Percentiles rank a stretch among this genome's conserved stretches.
phyloP scores from a whole-genome alignment of 2,329 filamentous ascomycete species.

The Fusarium guadeloupense region DNA sequence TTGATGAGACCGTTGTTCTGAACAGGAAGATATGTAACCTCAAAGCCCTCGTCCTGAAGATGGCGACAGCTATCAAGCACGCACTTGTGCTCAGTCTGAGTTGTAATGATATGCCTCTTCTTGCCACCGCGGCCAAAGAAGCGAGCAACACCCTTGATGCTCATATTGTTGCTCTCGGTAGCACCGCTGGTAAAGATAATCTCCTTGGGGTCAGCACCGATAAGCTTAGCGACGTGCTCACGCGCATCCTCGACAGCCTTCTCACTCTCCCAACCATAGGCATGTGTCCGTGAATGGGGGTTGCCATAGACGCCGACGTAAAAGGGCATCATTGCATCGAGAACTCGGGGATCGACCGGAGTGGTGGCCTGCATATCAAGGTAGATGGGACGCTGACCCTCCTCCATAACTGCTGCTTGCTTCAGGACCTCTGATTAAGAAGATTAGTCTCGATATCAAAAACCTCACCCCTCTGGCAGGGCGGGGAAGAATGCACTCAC shows the following conservation, averaged over 20 bases:
- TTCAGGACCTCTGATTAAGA: slow-evolving; percentile 75
- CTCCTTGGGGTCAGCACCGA: slow-evolving; percentile 95
- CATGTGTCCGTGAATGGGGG: slow-evolving; percentile 95
- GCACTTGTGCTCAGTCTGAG: slow-evolving; percentile 98
- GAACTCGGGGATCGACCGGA: slow-evolving; percentile 89
- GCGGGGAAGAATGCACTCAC: slow-evolving; percentile 38
- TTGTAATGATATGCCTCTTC: slow-evolving; percentile 98
- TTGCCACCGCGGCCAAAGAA: slow-evolving; percentile 94
- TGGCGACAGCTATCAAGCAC: slow-evolving; percentile 97
- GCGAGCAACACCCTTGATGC: slow-evolving; percentile 95
- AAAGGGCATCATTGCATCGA: slow-evolving; percentile 96
- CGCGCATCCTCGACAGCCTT: slow-evolving; percentile 90
- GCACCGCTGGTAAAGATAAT: slow-evolving; percentile 99
- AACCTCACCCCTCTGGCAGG: not conserved
- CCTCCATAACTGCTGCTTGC: slow-evolving; percentile 91
- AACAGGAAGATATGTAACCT: slow-evolving; percentile 96
- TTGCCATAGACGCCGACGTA: slow-evolving; percentile 95
- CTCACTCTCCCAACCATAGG: slow-evolving; percentile 98
- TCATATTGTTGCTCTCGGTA: slow-evolving; percentile 99
- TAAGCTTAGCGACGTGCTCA: slow-evolving; percentile 82
- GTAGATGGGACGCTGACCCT: slow-evolving; percentile 93
- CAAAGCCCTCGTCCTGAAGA: slow-evolving; percentile 95
- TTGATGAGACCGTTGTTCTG: slow-evolving; percentile 85
- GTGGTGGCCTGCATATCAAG: slow-evolving; percentile 99
- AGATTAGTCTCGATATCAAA: slow-evolving; percentile 26